Evolutionary conservation across 306 rosid genomes (phyloP).

Genomic region (Fagus sylvatica): DNA sequence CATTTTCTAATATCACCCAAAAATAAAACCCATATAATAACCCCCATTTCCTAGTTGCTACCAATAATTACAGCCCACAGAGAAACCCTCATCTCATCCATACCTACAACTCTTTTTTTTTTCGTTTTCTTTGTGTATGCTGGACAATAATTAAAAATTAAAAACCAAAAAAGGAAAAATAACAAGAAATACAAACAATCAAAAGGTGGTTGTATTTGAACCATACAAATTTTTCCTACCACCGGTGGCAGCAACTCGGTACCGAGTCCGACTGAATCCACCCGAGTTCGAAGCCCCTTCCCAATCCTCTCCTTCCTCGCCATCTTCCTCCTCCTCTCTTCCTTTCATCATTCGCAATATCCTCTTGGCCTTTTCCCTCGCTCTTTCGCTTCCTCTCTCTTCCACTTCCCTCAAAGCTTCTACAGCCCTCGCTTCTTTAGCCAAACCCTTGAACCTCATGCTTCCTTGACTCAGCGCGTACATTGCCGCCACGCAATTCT

Average conservation of each 20-base stretch:
- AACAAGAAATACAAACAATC: constrained; percentile 6
- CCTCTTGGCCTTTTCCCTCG: constrained; percentile 73
- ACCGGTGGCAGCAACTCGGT: constrained; percentile 27
- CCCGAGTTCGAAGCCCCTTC: constrained; percentile 30
- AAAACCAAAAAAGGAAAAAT: no score
- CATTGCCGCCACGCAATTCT: constrained; percentile 80
- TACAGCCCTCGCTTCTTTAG: constrained; percentile 73
- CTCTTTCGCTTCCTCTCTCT: constrained; percentile 79
- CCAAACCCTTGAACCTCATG: constrained; percentile 80
- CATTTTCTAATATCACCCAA: not conserved
- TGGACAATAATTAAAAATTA: constrained; percentile 14
- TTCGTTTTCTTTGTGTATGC: constrained; percentile 3
- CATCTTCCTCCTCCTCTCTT: constrained; percentile 39
- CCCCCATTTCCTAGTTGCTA: not conserved
- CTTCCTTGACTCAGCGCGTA: constrained; percentile 77
- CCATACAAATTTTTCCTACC: constrained; percentile 37
- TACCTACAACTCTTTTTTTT: constrained; percentile 2
- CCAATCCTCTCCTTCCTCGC: constrained; percentile 19
- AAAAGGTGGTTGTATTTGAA: constrained; percentile 57
- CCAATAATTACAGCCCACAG: not conserved
- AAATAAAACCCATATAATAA: not conserved
- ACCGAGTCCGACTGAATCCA: constrained; percentile 39
- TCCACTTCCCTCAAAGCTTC: constrained; percentile 73
- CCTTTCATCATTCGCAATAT: constrained; percentile 68
- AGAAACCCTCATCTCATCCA: not conserved